Percentiles rank a stretch among this genome's conserved stretches.
These are phyloP conservation scores for Poa annua DNA, from an alignment of 176 grass and related monocot species.

Conservation along the genomic window DNA sequence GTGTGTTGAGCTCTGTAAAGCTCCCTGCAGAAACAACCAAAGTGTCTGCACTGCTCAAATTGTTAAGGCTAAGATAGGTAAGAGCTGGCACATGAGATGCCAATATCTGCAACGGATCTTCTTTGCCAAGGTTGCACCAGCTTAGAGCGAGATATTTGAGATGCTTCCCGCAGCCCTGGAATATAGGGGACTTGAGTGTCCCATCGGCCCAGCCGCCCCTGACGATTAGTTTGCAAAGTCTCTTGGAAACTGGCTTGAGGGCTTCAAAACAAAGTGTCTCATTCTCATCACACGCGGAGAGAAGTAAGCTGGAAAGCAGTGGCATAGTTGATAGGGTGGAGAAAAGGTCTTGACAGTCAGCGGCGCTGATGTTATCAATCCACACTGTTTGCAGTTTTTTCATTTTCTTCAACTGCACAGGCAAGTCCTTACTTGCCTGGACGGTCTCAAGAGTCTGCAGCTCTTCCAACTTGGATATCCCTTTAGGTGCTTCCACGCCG, in stretches of 20 bases:
- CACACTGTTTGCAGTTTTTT: neutral
- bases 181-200: neutral
- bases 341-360: neutral
- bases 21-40: neutral
- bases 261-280: neutral
- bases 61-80: neutral
- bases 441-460: neutral
- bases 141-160: neutral
- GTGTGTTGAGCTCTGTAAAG: neutral
- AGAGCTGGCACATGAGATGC: slow-evolving; percentile 1
- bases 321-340: neutral
- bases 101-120: neutral
- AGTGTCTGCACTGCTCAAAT: neutral
- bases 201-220: neutral
- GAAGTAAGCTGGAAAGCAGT: neutral
- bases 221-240: neutral
- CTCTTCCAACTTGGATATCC: neutral
- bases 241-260: neutral
- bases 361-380: neutral
- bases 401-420: neutral
- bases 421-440: neutral
- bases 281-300: neutral
- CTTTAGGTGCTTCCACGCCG: neutral
- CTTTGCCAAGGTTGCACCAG: neutral
- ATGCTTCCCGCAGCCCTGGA: neutral